Evolutionary conservation across 805 yeast genomes (phyloP), one percentile per base, ranked within the genome.

Genomic region (Scheffersomyces ergatensis): DNA sequence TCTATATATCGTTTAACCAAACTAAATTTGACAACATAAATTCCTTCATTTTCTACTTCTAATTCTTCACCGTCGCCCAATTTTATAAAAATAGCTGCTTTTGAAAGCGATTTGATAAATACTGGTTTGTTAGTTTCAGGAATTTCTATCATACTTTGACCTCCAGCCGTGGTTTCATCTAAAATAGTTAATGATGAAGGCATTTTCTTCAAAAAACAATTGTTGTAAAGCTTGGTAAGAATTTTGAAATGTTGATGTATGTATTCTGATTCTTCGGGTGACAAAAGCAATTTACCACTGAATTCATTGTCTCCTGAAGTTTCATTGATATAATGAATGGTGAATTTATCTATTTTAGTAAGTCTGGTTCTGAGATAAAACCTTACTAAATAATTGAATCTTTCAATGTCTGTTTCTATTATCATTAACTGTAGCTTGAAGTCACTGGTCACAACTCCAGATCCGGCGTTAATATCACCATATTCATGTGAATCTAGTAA

Each of bases 321-420:
- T 67, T 35, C 57, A 19, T 67, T 74, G 43, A 80, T 70, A 45
- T 88, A 79, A 53, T 67, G 80, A 4, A 85, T 65, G 19, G 88
- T 72, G 60, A 66, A 82, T 46, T 72, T 74, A 63, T 89, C 97
- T 36, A 93, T 77, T 61, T 86, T 90, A 45, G 69, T 65, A 41
- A 89, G 60, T 43, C 99, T 70, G 5, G 92, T 77, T 46, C 99
- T 74, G 25, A 90, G 67, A 58, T 89, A 92, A 12, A 88, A 76
- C 38, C 97, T 66, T n/a, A 90, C 70, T 26, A 92, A 62, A 57
- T 83, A 93, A 52, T 83, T 88, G 23, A 89, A 77, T 42, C 99
- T 68, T 53, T 93, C 98, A 18, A 93, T 74, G 51, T 93, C 98
- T 12, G 95, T 84, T 56, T 93, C 99, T 50, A 92, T 82, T 18